These are phyloP conservation scores for Secale cereale DNA, from an alignment of 176 grass and related monocot genomes.

Conservation along the genomic window DNA sequence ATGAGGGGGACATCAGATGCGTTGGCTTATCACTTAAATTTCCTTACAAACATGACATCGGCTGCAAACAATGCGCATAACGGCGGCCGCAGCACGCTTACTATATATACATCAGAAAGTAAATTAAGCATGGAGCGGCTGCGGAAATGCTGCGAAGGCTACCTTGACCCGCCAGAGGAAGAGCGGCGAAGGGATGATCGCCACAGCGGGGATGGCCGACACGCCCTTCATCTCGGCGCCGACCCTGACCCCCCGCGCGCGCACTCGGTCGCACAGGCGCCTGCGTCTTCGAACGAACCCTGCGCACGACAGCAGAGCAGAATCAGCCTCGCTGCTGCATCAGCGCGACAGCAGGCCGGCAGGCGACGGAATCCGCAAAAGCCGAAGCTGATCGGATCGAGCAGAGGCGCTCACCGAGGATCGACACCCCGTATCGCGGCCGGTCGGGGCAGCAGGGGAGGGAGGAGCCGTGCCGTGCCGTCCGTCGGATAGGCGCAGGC, in stretches of 20 bases:
- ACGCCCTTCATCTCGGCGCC: constrained; percentile 68
- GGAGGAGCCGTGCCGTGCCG: constrained; percentile 11
- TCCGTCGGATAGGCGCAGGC: background rate
- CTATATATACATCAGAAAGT: background rate
- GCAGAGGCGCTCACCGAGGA: constrained; percentile 7
- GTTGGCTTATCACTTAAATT: background rate
- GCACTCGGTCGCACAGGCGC: background rate
- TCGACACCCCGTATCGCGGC: background rate
- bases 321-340: background rate
- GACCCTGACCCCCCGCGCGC: background rate
- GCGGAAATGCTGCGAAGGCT: background rate
- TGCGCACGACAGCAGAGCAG: background rate
- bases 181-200: constrained; percentile 78
- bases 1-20: background rate
- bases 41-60: no score
- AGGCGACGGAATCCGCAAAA: background rate
- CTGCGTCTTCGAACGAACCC: background rate
- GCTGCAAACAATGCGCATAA: background rate
- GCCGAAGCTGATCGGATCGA: background rate
- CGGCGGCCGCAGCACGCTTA: no score
- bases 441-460: background rate
- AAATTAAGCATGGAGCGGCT: background rate
- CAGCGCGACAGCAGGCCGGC: background rate
- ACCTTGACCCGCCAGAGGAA: constrained; percentile 95
- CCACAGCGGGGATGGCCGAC: constrained; percentile 43